Base-by-base conservation (phyloP, 2,329 filamentous ascomycete genomes). In the Scopulariopsis brevicaulis region DNA sequence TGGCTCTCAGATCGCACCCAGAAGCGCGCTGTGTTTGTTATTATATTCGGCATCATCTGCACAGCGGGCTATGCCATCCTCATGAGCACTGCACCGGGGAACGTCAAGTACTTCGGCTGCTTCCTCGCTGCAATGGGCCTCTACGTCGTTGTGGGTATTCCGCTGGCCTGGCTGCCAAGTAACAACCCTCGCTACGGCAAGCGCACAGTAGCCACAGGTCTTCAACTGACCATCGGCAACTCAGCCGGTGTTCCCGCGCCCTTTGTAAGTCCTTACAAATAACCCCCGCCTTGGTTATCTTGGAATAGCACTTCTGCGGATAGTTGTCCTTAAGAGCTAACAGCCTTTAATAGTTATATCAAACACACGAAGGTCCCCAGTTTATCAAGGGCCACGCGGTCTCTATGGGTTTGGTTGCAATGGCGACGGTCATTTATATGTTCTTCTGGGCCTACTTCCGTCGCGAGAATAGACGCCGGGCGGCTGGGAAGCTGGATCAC, bases 81-180 rank as follows among this genome's bases (percentile, higher is more conserved):
- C 50, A 77, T 87, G 46, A 74, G 78, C 7, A 72, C 74, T 4
- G 71, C 76, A 1, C 77, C 76, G 1, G 78, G 79, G 0, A 79
- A 74, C 0, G 81, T 81, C 1, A 81, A 82, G 60, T 88, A 86
- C 60, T 81, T 83, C 0, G 68, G 82, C 2, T 85, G 82, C 62
- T 81, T 85, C 66, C 69, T 87, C 28, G 78, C 86, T 0, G 82
- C 84, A 0, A 72, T 82, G 67, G 83, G 83, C 0, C 66, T 87
- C 1, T 87, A 86, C 64, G 64, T 68, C 1, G 37, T 52, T 22
- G 56, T 58, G 8, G 56, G 56, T 6, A 28, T 58, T 24, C 56
- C 56, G n/a, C 18, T 58, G 14, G 56, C 56, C 34, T 58, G 56
- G 56, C 51, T 58, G 8, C 56, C 56, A 22, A 53, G 46, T 1